Evolutionary conservation across 768 basidiomycete genomes (phyloP).

Genomic region (Leccinum broughii): DNA sequence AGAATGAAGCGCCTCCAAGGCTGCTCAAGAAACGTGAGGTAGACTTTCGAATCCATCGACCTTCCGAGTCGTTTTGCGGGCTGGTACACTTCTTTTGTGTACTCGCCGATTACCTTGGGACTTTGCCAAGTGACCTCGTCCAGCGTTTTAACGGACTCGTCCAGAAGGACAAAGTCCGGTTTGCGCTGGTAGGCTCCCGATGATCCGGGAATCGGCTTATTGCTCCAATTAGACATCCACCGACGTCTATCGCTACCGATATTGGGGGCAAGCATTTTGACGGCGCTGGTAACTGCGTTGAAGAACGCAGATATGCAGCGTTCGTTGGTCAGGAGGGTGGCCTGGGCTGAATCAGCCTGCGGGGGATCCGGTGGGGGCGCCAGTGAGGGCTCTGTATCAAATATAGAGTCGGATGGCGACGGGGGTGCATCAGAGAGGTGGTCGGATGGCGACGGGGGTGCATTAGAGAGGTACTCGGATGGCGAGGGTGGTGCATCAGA

Average conservation of each 20-base stretch:
- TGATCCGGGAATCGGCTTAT: neutral
- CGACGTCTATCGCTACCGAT: too few relatives aligned
- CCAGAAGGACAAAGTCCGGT: neutral
- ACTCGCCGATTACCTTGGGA: neutral
- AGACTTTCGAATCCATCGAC: neutral
- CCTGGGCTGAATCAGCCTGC: neutral
- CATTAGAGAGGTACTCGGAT: too few relatives aligned
- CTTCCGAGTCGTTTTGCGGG: neutral
- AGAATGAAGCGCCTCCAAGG: neutral
- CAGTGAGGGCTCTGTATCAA: too few relatives aligned
- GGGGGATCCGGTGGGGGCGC: too few relatives aligned
- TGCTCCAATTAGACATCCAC: neutral
- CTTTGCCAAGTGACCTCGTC: neutral
- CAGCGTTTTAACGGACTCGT: neutral
- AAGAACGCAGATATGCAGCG: neutral
- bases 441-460: too few relatives aligned
- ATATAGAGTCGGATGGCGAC: too few relatives aligned
- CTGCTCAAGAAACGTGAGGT: neutral
- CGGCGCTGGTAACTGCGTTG: neutral
- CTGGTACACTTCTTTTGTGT: neutral
- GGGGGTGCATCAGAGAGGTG: too few relatives aligned
- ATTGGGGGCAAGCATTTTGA: neutral
- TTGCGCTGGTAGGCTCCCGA: neutral
- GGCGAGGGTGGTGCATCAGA: too few relatives aligned
- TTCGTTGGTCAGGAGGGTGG: neutral